Evolutionary conservation across 2,329 filamentous ascomycete genomes (phyloP).

Genomic region (Fusarium hostae): DNA sequence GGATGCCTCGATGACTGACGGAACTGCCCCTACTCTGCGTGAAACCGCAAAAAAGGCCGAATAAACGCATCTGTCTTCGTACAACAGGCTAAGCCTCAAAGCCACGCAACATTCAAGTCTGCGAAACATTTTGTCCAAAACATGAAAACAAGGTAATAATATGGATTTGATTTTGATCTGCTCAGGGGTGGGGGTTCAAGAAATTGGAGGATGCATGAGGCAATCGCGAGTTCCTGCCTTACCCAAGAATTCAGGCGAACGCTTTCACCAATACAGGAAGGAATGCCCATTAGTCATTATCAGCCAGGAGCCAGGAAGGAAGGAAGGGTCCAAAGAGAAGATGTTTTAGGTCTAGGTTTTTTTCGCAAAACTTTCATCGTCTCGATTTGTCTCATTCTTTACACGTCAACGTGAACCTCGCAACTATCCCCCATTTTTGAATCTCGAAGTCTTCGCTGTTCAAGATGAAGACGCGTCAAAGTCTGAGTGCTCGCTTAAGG

Average conservation of each 20-base stretch:
- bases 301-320: not conserved
- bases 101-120: constrained; percentile 5
- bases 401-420: constrained; percentile 15
- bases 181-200: not conserved
- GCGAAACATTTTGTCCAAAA: constrained; percentile 5
- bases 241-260: not conserved
- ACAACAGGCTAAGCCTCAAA: not conserved
- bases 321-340: not conserved
- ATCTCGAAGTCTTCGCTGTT: not conserved
- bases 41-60: constrained; percentile 62
- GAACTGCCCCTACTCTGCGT: constrained; percentile 62
- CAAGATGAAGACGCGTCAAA: not conserved
- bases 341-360: constrained; percentile 10
- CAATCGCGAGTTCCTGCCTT: not conserved
- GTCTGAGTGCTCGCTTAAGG: not conserved
- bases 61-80: constrained; percentile 40
- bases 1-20: constrained; percentile 59
- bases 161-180: not conserved
- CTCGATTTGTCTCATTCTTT: constrained; percentile 19
- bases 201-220: not conserved
- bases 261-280: not conserved
- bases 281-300: not conserved
- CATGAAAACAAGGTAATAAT: not conserved
- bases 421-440: constrained; percentile 19
- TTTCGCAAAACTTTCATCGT: not conserved